Base-by-base conservation (phyloP, 768 basidiomycete genomes). In the Agrocybe chaxingu region DNA sequence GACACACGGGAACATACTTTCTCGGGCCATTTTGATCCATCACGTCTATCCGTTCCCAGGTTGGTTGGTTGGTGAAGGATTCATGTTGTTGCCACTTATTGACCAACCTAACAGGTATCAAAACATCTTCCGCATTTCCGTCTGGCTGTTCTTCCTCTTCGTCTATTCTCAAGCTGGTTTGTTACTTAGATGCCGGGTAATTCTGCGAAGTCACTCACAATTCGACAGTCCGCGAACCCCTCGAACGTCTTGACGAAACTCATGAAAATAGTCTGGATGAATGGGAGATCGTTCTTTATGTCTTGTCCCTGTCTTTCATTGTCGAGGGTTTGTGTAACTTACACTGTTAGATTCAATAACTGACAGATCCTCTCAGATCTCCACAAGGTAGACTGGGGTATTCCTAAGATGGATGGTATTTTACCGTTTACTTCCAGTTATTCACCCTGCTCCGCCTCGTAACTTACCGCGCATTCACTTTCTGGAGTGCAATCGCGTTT, bases 91-190 rank as follows among this genome's bases (percentile, higher is more conserved):
- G 34, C 16, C 32, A 42, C 51, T 33, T 44, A 41, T 48, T 51
- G 34, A 53, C 57, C 35, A 11, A 43, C 13, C 46, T 4, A 18
- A 7, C 45, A 86, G 90, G 47, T 95, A 95, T 64, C 94, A 95
- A 64, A 94, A 92, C 57, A 74, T 84, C 45, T 85, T 94, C 62
- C 83, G 90, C 40, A 83, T 92, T 46, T 47, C 76, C 5, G 73
- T 92, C 32, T 93, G 89, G 90, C 61, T 91, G 18, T 74, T 87
- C 58, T 88, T 92, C 68, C 77, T 96, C 32, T 72, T 78, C 13
- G 79, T 83, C 3, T 95, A 93, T 63, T 92, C 90, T 2, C 87
- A 87, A 71, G 89, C 91, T 42, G 90, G 89, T 88, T 38, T 50
- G 77, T 59, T 10, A 11, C 11, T 30, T 41, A 4, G 13, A 43